Percentiles rank a stretch among this genome's conserved stretches.
Evolutionary conservation across 2,329 filamentous ascomycete genomes (phyloP).

Genomic region (Aureobasidium vineae): DNA sequence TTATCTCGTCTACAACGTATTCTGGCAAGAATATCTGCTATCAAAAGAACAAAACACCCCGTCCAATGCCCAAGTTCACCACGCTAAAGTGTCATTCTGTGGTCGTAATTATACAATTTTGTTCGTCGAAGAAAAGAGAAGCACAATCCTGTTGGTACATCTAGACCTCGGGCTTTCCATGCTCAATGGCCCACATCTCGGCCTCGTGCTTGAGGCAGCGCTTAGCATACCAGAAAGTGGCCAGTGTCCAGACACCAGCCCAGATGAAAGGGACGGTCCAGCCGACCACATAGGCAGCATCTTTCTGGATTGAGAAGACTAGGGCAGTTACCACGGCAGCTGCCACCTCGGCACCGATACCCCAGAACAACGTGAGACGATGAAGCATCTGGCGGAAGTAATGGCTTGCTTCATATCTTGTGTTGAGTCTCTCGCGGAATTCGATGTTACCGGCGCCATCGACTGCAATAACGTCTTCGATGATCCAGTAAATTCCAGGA

Average conservation of each 20-base stretch:
- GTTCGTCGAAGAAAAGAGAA: not conserved
- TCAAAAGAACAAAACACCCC: slow-evolving; percentile 2
- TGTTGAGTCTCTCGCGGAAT: slow-evolving; percentile 53
- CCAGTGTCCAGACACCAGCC: slow-evolving; percentile 48
- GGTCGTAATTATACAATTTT: slow-evolving; percentile 18
- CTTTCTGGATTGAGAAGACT: slow-evolving; percentile 49
- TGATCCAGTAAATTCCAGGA: slow-evolving; percentile 55
- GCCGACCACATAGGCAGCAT: slow-evolving; percentile 51
- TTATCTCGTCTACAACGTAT: not conserved
- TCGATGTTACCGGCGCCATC: slow-evolving; percentile 55
- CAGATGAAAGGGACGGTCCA: slow-evolving; percentile 53
- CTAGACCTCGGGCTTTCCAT: slow-evolving; percentile 24
- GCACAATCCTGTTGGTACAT: not conserved
- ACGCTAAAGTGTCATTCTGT: slow-evolving; percentile 19
- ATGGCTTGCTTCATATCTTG: slow-evolving; percentile 54
- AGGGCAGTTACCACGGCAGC: slow-evolving; percentile 46
- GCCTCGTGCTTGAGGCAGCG: slow-evolving; percentile 39
- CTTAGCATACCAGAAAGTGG: slow-evolving; percentile 50
- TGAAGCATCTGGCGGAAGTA: slow-evolving; percentile 55
- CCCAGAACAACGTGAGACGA: slow-evolving; percentile 54
- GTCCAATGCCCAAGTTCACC: not conserved
- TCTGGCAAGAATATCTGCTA: slow-evolving; percentile 1
- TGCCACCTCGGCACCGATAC: slow-evolving; percentile 45
- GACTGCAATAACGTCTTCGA: slow-evolving; percentile 55
- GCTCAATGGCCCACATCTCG: slow-evolving; percentile 39